These are phyloP conservation scores for Gossypium lobatum DNA, from an alignment of 441 rosid genomes.

Conservation along the genomic window DNA sequence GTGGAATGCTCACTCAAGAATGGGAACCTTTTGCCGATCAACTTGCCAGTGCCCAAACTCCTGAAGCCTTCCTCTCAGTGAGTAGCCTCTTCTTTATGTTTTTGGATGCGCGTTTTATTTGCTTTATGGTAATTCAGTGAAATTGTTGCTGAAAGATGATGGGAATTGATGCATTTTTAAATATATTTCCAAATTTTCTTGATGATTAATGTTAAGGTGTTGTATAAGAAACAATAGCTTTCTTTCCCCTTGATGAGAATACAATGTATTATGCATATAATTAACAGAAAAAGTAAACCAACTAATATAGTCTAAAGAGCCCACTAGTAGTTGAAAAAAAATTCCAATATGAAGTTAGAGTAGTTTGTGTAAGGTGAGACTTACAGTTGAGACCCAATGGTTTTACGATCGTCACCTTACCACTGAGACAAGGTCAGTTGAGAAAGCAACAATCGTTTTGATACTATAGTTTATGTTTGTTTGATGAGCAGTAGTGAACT, in stretches of 20 bases:
- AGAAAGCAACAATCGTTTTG: neutral
- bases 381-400: neutral
- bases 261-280: neutral
- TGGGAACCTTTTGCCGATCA: conserved; percentile 95
- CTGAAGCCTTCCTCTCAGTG: conserved; percentile 47
- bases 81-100: neutral
- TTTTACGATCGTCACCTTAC: neutral
- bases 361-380: neutral
- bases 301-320: neutral
- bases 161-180: neutral
- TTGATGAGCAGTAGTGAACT: too few relatives aligned
- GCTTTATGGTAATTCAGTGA: neutral
- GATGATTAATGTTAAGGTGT: neutral
- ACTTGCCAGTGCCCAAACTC: conserved; percentile 60
- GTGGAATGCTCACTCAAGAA: conserved; percentile 80
- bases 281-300: neutral
- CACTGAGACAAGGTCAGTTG: neutral
- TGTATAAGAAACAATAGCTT: neutral
- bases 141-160: neutral
- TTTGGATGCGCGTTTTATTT: neutral
- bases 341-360: neutral
- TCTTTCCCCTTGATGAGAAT: neutral
- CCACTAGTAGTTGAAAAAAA: neutral
- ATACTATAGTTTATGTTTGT: too few relatives aligned
- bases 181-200: neutral